A percentile compares a stretch with the other conserved stretches of the same genome.
phyloP scores from a whole-genome alignment of 2,329 filamentous ascomycete species.

The Penicillium digitatum region DNA sequence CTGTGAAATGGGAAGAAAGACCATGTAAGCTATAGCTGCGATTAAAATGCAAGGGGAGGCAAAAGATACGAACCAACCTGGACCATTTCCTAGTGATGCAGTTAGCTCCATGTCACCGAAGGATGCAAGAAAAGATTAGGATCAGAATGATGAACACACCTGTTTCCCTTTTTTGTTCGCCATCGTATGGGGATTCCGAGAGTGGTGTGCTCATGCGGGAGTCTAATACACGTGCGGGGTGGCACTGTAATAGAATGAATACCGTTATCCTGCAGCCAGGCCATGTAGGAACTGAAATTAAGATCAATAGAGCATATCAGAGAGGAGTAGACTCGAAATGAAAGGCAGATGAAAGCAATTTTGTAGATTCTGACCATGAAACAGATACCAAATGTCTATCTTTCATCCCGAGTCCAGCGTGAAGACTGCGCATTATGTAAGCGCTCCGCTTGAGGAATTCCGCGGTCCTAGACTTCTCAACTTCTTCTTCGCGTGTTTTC shows the following conservation, averaged over 20 bases:
- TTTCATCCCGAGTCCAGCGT: background rate
- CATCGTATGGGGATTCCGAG: slow-evolving; percentile 28
- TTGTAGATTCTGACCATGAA: background rate
- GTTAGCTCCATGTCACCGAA: slow-evolving; percentile 11
- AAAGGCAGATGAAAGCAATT: background rate
- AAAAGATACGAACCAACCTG: slow-evolving; percentile 81
- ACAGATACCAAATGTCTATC: background rate
- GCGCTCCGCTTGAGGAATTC: slow-evolving; percentile 11
- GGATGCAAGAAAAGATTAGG: background rate
- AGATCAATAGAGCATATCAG: slow-evolving; percentile 2
- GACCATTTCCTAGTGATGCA: slow-evolving; percentile 80
- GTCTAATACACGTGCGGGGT: slow-evolving; percentile 21
- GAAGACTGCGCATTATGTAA: slow-evolving; percentile 16
- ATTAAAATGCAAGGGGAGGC: slow-evolving; percentile 21
- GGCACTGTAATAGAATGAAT: slow-evolving; percentile 11
- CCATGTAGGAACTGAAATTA: slow-evolving; percentile 10
- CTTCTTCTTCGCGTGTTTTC: slow-evolving; percentile 9
- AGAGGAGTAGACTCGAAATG: background rate
- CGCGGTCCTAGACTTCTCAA: slow-evolving; percentile 17
- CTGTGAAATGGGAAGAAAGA: slow-evolving; percentile 7
- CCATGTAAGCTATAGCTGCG: slow-evolving; percentile 31
- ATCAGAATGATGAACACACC: slow-evolving; percentile 48
- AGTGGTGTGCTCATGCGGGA: slow-evolving; percentile 16
- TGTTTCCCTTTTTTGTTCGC: slow-evolving; percentile 60
- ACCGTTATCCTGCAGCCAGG: slow-evolving; percentile 13